Base-by-base conservation (phyloP, 768 basidiomycete species). In the Trametes coccinea region DNA sequence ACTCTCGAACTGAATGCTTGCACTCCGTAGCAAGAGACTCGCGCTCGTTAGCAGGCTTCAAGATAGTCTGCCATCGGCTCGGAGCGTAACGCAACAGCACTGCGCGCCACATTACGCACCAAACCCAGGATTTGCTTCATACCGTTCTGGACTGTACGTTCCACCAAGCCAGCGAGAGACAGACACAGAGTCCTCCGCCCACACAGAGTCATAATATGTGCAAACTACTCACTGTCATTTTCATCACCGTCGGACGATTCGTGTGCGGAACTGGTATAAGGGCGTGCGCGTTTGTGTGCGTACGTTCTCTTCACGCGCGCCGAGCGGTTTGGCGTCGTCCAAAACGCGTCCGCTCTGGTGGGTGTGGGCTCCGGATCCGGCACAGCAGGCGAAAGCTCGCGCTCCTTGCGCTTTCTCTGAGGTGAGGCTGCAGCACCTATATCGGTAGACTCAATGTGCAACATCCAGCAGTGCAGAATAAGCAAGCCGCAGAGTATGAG, bases 271-370 rank as follows among this genome's bases (percentile, higher is more conserved):
- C 51, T 58, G 6, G 56, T 39, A 29, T 47, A 47, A 4, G 61
- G 54, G 4, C 56, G 33, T 17, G 62, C 57, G 46, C 57, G 62
- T 33, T 59, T 63, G 17, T 59, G 52, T 11, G 57, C 52, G 16
- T 62, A 61, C 11, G 60, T 56, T 49, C 46, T 62, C 22, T 46
- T 45, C 10, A 62, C 61, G 2, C 50, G 55, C 33, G 55, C 56
- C 2, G 56, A 63, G 2, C 48, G 37, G 14, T 40, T 39, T 2
- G 53, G 62, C 22, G 53, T 37, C 6, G 11, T 55, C 22, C 40
- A 53, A 31, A 59, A 63, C 7, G 57, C 40, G 31, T 59, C 53
- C 8, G 17, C 16, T 13, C 56, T 53, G 17, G 11, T 17, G 1
- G 56, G 47, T 2, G 57, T 59, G 9, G 34, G 45, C 13, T 53